Evolutionary conservation across 2,329 filamentous ascomycete species (phyloP).

Genomic region (Podosphaera xanthii): DNA sequence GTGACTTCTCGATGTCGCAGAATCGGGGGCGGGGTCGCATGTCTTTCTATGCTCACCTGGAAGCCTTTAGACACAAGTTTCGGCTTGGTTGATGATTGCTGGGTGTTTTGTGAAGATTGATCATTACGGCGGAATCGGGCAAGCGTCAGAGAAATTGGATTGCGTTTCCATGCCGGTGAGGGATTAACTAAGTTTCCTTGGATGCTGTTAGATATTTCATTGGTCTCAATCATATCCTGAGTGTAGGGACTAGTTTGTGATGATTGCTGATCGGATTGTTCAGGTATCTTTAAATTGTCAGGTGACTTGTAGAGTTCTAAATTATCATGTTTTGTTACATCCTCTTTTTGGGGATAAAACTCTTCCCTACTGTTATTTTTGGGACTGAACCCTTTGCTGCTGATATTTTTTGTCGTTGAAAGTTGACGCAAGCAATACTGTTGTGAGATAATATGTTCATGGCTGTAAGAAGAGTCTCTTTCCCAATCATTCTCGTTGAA

Average conservation of each 20-base stretch:
- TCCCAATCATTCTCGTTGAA: conserved; percentile 11
- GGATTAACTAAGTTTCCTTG: neutral
- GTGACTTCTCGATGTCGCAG: neutral
- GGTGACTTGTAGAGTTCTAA: conserved; percentile 5
- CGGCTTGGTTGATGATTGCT: neutral
- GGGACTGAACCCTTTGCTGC: conserved; percentile 5
- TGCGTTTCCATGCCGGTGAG: conserved; percentile 3
- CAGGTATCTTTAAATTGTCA: conserved; percentile 5
- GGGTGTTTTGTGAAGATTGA: neutral
- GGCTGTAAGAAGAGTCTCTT: conserved; percentile 11
- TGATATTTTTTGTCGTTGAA: neutral
- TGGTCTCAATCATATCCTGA: neutral
- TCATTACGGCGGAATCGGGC: conserved; percentile 3
- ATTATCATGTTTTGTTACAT: conserved; percentile 1
- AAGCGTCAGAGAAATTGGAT: conserved; percentile 2
- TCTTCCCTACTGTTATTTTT: conserved; percentile 6
- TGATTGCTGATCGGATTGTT: conserved; percentile 12
- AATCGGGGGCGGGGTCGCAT: conserved; percentile 2
- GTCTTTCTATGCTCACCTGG: neutral
- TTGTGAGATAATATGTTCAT: conserved; percentile 3
- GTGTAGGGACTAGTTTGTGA: conserved; percentile 1
- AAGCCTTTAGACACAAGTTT: neutral
- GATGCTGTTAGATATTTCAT: neutral
- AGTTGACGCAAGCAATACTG: neutral
- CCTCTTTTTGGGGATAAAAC: too few species aligned